phyloP scores from a whole-genome alignment of 2,329 filamentous ascomycete species.

The Alternaria longipes region DNA sequence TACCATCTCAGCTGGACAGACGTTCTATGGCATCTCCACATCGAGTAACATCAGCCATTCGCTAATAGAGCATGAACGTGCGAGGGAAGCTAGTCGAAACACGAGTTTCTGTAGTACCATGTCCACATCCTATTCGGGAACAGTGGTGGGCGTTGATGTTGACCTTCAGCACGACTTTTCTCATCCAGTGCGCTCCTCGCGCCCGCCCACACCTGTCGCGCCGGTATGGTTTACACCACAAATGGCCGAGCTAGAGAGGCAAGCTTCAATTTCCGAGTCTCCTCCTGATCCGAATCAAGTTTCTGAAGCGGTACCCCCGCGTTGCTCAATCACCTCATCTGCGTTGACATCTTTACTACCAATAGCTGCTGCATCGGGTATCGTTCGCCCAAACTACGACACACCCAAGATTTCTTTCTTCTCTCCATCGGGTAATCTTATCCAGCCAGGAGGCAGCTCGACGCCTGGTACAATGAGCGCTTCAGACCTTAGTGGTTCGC shows the following conservation, averaged over 20 bases:
- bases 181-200: constrained; percentile 25
- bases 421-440: constrained; percentile 48
- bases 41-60: constrained; percentile 29
- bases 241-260: constrained; percentile 29
- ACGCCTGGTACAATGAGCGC: constrained; percentile 19
- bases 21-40: constrained; percentile 34
- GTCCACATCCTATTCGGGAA: constrained; percentile 48
- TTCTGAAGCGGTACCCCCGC: constrained; percentile 5
- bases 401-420: constrained; percentile 45
- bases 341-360: constrained; percentile 50
- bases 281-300: constrained; percentile 13
- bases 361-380: constrained; percentile 49
- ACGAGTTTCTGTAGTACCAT: constrained; percentile 47
- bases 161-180: constrained; percentile 40
- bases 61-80: constrained; percentile 24
- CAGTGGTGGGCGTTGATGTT: constrained; percentile 47
- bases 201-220: constrained; percentile 32
- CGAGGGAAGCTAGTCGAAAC: constrained; percentile 34
- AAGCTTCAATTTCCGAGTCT: constrained; percentile 22
- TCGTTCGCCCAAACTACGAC: constrained; percentile 40
- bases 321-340: constrained; percentile 44
- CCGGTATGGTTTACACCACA: constrained; percentile 40
- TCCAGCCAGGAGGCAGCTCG: constrained; percentile 36
- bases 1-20: constrained; percentile 32
- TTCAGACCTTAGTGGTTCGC: constrained; percentile 17